Percentiles rank a stretch among this genome's conserved stretches.
Evolutionary conservation across 2,329 filamentous ascomycete genomes (phyloP).

Genomic region (Raffaelea arxii): DNA sequence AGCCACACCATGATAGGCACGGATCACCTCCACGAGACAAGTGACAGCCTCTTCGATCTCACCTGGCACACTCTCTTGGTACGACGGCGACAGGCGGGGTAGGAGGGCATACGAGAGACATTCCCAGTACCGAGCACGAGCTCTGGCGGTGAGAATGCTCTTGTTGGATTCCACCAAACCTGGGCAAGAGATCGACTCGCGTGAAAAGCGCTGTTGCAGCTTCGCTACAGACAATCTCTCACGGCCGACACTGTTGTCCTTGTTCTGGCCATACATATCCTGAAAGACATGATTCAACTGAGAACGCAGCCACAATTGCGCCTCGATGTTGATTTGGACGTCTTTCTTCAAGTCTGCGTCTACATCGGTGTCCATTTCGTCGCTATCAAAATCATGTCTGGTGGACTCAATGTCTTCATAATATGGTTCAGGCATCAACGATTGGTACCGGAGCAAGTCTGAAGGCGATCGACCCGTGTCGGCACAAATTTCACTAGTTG

Average conservation of each 20-base stretch:
- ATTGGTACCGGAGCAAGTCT: slow-evolving; percentile 8
- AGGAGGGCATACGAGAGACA: slow-evolving; percentile 4
- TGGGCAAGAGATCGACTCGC: neutral
- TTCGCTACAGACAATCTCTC: neutral
- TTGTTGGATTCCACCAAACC: neutral
- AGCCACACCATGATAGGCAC: slow-evolving; percentile 9
- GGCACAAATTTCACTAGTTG: slow-evolving; percentile 7
- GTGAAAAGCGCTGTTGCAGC: slow-evolving; percentile 6
- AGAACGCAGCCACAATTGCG: slow-evolving; percentile 5
- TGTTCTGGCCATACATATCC: neutral
- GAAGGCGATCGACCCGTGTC: slow-evolving; percentile 5
- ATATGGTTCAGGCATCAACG: slow-evolving; percentile 5
- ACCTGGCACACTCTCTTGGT: neutral
- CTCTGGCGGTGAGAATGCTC: slow-evolving; percentile 5
- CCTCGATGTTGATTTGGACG: slow-evolving; percentile 4
- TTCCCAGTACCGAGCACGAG: slow-evolving; percentile 10
- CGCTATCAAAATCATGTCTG: neutral
- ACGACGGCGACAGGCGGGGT: neutral
- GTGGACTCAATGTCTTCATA: neutral
- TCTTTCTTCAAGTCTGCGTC: no score
- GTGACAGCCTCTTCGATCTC: slow-evolving; percentile 3
- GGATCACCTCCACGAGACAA: slow-evolving; percentile 8
- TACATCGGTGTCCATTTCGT: no score
- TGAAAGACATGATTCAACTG: slow-evolving; percentile 9
- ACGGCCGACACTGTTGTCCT: neutral